A percentile compares a stretch with the other conserved stretches of the same genome.
Conservation (phyloP, 176 grass and related monocot genomes). For the Musa acuminata region DNA sequence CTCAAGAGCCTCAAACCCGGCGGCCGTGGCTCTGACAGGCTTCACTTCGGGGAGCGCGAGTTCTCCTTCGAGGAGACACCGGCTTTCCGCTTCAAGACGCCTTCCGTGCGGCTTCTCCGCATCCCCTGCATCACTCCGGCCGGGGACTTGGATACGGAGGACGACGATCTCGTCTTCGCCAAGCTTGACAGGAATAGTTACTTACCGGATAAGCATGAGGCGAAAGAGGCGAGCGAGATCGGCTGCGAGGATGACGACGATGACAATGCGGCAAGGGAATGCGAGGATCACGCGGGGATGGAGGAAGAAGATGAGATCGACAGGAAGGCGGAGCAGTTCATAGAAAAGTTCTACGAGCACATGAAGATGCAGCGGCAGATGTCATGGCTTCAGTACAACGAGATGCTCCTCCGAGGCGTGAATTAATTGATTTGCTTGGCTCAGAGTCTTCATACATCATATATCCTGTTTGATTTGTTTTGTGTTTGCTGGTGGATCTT, state of each 20-base stretch:
- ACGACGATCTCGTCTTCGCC: slow-evolving; percentile 29
- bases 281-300: neutral
- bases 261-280: neutral
- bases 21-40: slow-evolving; percentile 8
- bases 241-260: neutral
- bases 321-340: slow-evolving; percentile 31
- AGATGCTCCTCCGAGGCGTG: neutral
- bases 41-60: slow-evolving; percentile 48
- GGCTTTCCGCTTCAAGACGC: slow-evolving; percentile 51
- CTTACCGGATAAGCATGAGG: neutral
- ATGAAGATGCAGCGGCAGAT: slow-evolving; percentile 10
- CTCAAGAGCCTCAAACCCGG: slow-evolving; percentile 29
- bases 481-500: no score
- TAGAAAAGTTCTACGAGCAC: neutral
- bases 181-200: slow-evolving; percentile 30
- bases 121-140: slow-evolving; percentile 56
- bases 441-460: no score
- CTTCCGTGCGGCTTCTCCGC: slow-evolving; percentile 42
- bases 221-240: slow-evolving; percentile 7
- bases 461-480: no score
- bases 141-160: slow-evolving; percentile 18
- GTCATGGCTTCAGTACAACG: neutral
- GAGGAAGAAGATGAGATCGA: slow-evolving; percentile 50
- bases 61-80: slow-evolving; percentile 86
- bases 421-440: neutral